Percentiles rank a stretch among this genome's conserved stretches.
Conservation (phyloP, 805 yeast species). For the Candida pini region DNA sequence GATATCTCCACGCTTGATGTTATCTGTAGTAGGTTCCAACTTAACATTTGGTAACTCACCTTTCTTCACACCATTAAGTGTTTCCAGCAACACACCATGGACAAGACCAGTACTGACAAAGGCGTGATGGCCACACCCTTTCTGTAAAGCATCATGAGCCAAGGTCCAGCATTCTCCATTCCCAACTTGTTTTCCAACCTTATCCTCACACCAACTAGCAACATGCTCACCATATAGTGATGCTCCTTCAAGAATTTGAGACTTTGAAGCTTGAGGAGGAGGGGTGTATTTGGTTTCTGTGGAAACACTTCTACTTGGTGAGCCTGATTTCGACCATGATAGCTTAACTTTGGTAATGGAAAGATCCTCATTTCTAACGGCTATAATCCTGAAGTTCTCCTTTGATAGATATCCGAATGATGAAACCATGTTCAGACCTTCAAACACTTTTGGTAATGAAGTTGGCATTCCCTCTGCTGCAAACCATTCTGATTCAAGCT, state of each 20-base stretch:
- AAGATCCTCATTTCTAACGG: slow-evolving; percentile 38
- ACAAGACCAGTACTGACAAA: slow-evolving; percentile 41
- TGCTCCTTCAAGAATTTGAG: slow-evolving; percentile 30
- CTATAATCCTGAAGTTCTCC: slow-evolving; percentile 29
- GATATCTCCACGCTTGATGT: slow-evolving; percentile 49
- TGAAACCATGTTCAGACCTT: slow-evolving; percentile 31
- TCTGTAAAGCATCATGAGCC: slow-evolving; percentile 46
- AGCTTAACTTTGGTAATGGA: slow-evolving; percentile 32
- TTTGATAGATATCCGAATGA: slow-evolving; percentile 25
- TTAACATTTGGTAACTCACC: neutral
- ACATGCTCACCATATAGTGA: slow-evolving; percentile 44
- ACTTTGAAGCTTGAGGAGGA: slow-evolving; percentile 38
- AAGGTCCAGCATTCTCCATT: slow-evolving; percentile 60
- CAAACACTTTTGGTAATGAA: slow-evolving; percentile 33
- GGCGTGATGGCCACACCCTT: slow-evolving; percentile 55
- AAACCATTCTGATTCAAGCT: slow-evolving; percentile 44
- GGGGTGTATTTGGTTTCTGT: slow-evolving; percentile 32
- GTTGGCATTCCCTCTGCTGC: slow-evolving; percentile 23
- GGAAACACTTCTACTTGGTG: slow-evolving; percentile 20
- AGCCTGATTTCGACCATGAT: slow-evolving; percentile 32
- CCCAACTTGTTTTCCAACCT: slow-evolving; percentile 43
- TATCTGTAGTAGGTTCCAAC: slow-evolving; percentile 31
- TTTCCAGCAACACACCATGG: slow-evolving; percentile 38
- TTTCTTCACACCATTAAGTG: slow-evolving; percentile 18
- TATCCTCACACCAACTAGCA: slow-evolving; percentile 49